A percentile compares a stretch with the other conserved stretches of the same genome.
Conservation (phyloP, 345 rosid species). For the Heritiera fomes region DNA sequence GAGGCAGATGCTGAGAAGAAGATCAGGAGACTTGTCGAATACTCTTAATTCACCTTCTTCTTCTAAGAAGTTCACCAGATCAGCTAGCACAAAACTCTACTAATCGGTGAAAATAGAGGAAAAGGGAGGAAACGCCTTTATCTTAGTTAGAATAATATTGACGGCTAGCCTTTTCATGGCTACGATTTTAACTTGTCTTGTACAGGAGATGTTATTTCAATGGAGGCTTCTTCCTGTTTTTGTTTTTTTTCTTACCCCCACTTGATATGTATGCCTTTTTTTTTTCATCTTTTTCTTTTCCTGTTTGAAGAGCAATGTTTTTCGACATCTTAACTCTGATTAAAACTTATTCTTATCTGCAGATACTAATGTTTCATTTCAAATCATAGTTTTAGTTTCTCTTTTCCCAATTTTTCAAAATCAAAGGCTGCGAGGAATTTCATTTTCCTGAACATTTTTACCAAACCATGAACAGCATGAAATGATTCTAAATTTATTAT, state of each 20-base stretch:
- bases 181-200: slow-evolving; percentile 25
- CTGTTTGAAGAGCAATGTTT: background rate
- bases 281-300: background rate
- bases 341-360: background rate
- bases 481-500: background rate
- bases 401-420: background rate
- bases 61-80: slow-evolving; percentile 69
- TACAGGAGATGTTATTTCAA: slow-evolving; percentile 30
- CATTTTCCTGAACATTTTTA: background rate
- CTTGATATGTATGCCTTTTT: slow-evolving; percentile 5
- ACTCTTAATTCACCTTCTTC: slow-evolving; percentile 33
- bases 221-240: slow-evolving; percentile 24
- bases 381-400: background rate
- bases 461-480: background rate
- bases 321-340: slow-evolving; percentile 5
- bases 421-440: background rate
- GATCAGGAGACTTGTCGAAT: slow-evolving; percentile 61
- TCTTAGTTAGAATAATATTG: slow-evolving; percentile 30
- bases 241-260: background rate
- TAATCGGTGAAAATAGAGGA: background rate
- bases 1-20: slow-evolving; percentile 93
- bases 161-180: slow-evolving; percentile 21
- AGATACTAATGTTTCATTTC: background rate
- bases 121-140: background rate
- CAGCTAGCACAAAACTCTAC: slow-evolving; percentile 55